A percentile compares a stretch with the other conserved stretches of the same genome.
Conservation (phyloP, 768 basidiomycete species). For the Lentinus brumalis region DNA sequence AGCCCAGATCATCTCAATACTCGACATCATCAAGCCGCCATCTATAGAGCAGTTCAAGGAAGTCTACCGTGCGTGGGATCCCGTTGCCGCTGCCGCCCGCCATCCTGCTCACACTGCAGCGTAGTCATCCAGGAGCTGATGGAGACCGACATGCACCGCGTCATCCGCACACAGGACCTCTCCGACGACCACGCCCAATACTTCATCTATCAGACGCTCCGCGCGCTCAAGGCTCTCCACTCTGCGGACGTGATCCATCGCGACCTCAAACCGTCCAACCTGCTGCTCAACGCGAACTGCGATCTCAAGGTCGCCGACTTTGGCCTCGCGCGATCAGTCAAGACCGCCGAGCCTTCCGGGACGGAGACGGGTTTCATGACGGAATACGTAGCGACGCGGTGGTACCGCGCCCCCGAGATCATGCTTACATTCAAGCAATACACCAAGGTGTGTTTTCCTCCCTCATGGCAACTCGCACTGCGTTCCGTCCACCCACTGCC, state of each 20-base stretch:
- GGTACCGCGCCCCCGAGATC: slow-evolving; percentile 99
- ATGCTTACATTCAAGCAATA: slow-evolving; percentile 99
- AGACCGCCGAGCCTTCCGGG: slow-evolving; percentile 81
- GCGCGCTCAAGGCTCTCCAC: slow-evolving; percentile 94
- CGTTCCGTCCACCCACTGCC: neutral
- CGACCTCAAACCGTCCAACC: slow-evolving; percentile 96
- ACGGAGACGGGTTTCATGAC: slow-evolving; percentile 81
- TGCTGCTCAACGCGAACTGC: slow-evolving; percentile 96
- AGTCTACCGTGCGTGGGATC: slow-evolving; percentile 62
- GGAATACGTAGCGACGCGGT: slow-evolving; percentile 96
- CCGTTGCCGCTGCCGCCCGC: neutral
- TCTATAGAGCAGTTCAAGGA: slow-evolving; percentile 85
- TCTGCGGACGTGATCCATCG: slow-evolving; percentile 96
- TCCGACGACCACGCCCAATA: slow-evolving; percentile 96
- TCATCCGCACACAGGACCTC: slow-evolving; percentile 92
- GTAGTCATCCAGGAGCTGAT: slow-evolving; percentile 89
- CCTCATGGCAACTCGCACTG: neutral
- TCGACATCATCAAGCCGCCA: slow-evolving; percentile 84
- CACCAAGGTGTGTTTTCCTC: slow-evolving; percentile 62
- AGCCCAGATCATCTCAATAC: slow-evolving; percentile 82
- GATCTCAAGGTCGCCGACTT: slow-evolving; percentile 97
- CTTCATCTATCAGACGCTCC: slow-evolving; percentile 91
- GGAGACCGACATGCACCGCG: slow-evolving; percentile 97
- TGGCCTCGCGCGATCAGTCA: slow-evolving; percentile 89
- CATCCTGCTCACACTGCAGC: neutral